Base-by-base conservation (phyloP, 1,139 yeast species). In the Hansenula sp. region DNA sequence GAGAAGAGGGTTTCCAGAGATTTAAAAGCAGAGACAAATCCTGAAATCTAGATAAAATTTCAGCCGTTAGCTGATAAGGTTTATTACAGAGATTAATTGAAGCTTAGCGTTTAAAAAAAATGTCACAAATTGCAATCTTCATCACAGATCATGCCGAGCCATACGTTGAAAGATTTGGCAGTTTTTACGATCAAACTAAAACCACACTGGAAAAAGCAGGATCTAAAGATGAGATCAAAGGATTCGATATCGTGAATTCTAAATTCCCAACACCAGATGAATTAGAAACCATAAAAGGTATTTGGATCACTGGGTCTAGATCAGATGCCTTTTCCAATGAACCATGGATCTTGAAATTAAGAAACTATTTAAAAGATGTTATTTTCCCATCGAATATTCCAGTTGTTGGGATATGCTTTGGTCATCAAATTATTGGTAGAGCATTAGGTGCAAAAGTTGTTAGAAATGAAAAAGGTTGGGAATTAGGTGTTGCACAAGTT, bases 351-450 rank as follows among this genome's bases (percentile, higher is more conserved):
- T 47, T 60, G 28, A 59, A 62, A 41, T 64, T 84, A 24, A 71
- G 71, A 29, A 66, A 67, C 16, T 84, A 71, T 54, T 51, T 80
- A 30, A 58, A 62, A 29, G 49, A 63, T 2, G 47, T 65, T 8
- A 66, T 58, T 12, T 40, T 38, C 5, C 18, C 40, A 2, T 32
- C 37, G 13, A 38, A 43, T 27, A 45, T 54, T 18, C 84, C 84
- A 1, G 51, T 79, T 3, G 72, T 76, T 3, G 91, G 94, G 1
- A 70, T 89, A 34, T 90, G 96, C 61, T 89, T 87, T 61, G 97
- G 96, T 3, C 96, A 89, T 61, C 97, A 90, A 60, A 70, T 88
- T 17, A 62, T 87, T 25, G 84, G 81, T 2, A 72, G 82, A 46
- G 79, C 84, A 7, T 64, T 87, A 40, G 93, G 89, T 2, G 73